A percentile compares a stretch with the other conserved stretches of the same genome.
These are phyloP conservation scores for Huiozyma sinensis DNA, from an alignment of 805 yeast species.

Conservation along the genomic window DNA sequence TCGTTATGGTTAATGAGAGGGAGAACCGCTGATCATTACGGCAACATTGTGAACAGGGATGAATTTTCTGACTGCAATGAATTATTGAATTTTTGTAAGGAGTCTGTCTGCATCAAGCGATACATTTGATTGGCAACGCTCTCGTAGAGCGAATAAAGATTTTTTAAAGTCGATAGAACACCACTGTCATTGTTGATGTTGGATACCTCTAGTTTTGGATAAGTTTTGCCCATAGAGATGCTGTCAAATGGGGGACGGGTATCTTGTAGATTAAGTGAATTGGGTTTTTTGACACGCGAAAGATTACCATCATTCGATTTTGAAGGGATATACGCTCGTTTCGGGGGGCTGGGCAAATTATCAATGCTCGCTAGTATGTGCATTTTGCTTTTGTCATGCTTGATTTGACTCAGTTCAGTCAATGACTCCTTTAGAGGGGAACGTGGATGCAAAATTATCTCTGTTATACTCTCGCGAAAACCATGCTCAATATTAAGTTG, in stretches of 20 bases:
- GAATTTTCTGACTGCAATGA: conserved; percentile 33
- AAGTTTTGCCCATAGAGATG: neutral
- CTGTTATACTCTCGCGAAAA: conserved; percentile 35
- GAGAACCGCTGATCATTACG: too few species aligned
- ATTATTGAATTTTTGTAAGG: conserved; percentile 55
- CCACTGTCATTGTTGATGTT: too few species aligned
- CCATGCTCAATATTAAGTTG: conserved; percentile 58
- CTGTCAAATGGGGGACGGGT: neutral
- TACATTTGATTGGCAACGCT: conserved; percentile 40
- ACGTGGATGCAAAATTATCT: conserved; percentile 30
- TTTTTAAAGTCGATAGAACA: conserved; percentile 21
- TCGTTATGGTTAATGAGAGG: neutral
- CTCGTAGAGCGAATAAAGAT: conserved; percentile 36
- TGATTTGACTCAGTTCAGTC: neutral
- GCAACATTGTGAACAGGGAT: neutral
- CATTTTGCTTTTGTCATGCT: neutral
- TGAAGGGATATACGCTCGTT: neutral
- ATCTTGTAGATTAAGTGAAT: neutral
- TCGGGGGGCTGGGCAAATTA: neutral
- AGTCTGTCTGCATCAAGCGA: conserved; percentile 59
- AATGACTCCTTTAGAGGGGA: conserved; percentile 20
- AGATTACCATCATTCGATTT: conserved; percentile 1
- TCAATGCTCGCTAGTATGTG: neutral
- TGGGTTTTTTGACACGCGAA: conserved; percentile 1
- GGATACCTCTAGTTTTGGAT: neutral